Base-by-base conservation (phyloP, 2,329 filamentous ascomycete genomes). In the Lecanosticta acicola region DNA sequence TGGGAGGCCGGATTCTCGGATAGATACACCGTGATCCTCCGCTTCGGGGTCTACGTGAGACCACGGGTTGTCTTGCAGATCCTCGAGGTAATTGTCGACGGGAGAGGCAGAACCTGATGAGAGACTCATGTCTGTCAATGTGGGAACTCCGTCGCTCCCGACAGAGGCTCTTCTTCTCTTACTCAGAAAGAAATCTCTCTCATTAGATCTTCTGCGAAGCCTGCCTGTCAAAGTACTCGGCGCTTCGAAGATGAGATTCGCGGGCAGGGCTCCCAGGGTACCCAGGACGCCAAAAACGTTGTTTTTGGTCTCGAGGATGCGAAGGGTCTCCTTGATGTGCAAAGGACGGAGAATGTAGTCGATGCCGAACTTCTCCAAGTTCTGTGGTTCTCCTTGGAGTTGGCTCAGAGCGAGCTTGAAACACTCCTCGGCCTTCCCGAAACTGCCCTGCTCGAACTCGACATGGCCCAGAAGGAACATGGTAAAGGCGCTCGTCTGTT, bases 381-480 rank as follows among this genome's bases (percentile, higher is more conserved):
- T 53, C 32, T 51, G 48, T 8, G 49, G 32, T 2, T 41, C 41
- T 8, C 46, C 42, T n/a, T 52, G 21, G 14, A 62, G 36, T 3
- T 34, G 35, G 10, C 48, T 34, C 20, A 60, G 40, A 11, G 50
- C 54, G 16, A 50, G 44, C 16, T 54, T 48, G 18, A 63, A 55
- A 44, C 56, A 55, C 17, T 51, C 49, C 16, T 56, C 41, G 5
- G 54, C 52, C 13, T 57, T 50, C 4, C 48, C 39, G 8, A 51
- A 40, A 14, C 58, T 42, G 1, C 51, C 49, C 14, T 58, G 38
- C 34, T 63, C 61, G 40, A 53, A 57, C 21, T 59, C 49, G 16
- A 62, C 44, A 11, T 63, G 43, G 17, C 58, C 64, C 29, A 60
- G 50, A n/a, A 66, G 38, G 39, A 56, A 66, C 4, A 58, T 49